phyloP scores from a whole-genome alignment of 2,329 filamentous ascomycete genomes.

The Botrytis byssoidea region DNA sequence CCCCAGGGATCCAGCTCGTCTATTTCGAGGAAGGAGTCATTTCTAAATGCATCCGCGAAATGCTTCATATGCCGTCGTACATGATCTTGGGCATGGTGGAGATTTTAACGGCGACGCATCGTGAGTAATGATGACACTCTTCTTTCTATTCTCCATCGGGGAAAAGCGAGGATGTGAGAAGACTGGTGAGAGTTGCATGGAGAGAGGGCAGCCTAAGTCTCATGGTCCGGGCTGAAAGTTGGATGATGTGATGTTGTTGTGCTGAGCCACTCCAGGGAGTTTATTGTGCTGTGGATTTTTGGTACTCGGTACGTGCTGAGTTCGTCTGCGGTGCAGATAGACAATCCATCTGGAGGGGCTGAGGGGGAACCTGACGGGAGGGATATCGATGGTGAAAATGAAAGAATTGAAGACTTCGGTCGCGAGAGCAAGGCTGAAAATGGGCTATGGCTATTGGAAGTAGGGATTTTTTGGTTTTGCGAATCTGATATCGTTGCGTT shows the following conservation, averaged over 20 bases:
- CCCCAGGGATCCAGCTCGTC: neutral
- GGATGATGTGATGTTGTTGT: constrained; percentile 6
- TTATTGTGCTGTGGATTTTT: neutral
- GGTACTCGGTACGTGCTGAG: constrained; percentile 11
- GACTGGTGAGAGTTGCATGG: neutral
- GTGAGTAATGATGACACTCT: constrained; percentile 10
- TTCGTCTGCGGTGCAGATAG: neutral
- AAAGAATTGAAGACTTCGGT: neutral
- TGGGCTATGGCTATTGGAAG: neutral
- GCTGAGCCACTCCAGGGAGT: constrained; percentile 17
- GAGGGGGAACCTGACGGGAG: neutral
- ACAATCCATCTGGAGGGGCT: neutral
- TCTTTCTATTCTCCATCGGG: neutral
- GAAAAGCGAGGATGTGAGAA: neutral
- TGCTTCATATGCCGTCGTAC: constrained; percentile 17
- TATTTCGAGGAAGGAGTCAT: neutral
- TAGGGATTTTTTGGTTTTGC: neutral
- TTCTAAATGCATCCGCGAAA: neutral
- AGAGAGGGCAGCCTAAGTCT: constrained; percentile 14
- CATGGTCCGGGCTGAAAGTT: constrained; percentile 12
- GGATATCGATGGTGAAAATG: neutral
- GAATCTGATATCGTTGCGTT: constrained; percentile 1
- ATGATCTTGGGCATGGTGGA: constrained; percentile 18
- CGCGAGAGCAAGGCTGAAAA: constrained; percentile 10
- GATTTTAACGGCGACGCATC: neutral